These are phyloP conservation scores for Chaetomium cochliodes DNA, from an alignment of 495 filamentous ascomycete genomes.

Conservation along the genomic window DNA sequence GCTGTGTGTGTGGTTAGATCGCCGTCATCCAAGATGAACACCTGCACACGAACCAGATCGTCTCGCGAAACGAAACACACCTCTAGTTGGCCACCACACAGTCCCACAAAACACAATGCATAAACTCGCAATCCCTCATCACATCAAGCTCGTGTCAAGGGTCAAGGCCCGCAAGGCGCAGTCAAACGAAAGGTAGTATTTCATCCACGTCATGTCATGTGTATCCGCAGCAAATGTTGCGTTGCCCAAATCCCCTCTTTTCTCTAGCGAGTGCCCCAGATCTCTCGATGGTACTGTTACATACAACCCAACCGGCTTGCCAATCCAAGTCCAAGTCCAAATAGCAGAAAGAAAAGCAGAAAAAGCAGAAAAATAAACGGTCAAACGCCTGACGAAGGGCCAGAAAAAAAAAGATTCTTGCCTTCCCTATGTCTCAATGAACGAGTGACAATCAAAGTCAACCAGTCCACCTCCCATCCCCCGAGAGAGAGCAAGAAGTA, in stretches of 20 bases:
- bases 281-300: constrained; percentile 1
- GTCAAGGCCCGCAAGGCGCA: too few species aligned
- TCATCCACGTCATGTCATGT: constrained; percentile 1
- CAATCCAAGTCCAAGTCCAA: background rate
- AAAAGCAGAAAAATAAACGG: background rate
- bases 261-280: constrained; percentile 6
- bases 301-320: background rate
- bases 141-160: background rate
- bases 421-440: constrained; percentile 7
- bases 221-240: background rate
- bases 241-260: constrained; percentile 3
- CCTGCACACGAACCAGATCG: background rate
- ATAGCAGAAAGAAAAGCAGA: background rate
- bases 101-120: background rate
- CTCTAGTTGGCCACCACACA: background rate
- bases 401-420: background rate
- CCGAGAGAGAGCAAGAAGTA: background rate
- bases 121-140: background rate
- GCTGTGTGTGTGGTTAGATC: background rate
- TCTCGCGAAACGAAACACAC: background rate
- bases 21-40: background rate
- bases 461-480: background rate
- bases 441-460: constrained; percentile 15
- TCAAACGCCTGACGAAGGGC: constrained; percentile 4
- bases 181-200: background rate